Percentiles rank a stretch among this genome's conserved stretches.
These are phyloP conservation scores for Scalesia atractyloides DNA, from an alignment of 129 eudicot genomes.

Conservation along the genomic window DNA sequence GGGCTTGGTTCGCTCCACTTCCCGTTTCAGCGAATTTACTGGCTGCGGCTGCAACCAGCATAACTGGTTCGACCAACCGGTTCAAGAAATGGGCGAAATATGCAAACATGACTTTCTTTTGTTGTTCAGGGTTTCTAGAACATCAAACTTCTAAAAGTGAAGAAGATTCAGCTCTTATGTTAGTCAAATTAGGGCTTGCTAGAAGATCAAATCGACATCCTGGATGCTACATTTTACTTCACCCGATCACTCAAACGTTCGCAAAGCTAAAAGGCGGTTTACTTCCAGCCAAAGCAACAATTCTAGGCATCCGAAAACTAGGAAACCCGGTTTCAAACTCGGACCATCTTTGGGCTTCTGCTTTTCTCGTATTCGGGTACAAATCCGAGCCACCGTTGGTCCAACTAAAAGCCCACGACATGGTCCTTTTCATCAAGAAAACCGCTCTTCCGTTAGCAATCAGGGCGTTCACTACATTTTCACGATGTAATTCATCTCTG, in stretches of 20 bases:
- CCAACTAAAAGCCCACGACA: conserved; percentile 74
- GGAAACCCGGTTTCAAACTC: conserved; percentile 52
- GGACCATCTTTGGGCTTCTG: conserved; percentile 92
- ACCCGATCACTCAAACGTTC: conserved; percentile 66
- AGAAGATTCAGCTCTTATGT: conserved; percentile 81
- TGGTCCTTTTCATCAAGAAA: conserved; percentile 74
- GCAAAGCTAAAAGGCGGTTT: conserved; percentile 54
- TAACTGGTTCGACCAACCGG: conserved; percentile 41
- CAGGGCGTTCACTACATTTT: conserved; percentile 67
- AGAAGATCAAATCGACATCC: conserved; percentile 53
- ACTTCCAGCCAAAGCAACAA: conserved; percentile 64
- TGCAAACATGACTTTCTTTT: conserved; percentile 44
- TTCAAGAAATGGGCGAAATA: conserved; percentile 67
- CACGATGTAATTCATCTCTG: conserved; percentile 80
- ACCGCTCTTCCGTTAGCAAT: conserved; percentile 77
- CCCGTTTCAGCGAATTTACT: conserved; percentile 69
- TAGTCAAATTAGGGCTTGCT: conserved; percentile 76
- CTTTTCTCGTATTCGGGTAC: conserved; percentile 83
- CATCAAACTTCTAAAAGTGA: conserved; percentile 64
- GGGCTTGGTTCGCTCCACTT: conserved; percentile 86
- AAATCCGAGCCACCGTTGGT: conserved; percentile 89
- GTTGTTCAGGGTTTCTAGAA: conserved; percentile 56
- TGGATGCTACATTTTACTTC: conserved; percentile 68
- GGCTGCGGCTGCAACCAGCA: conserved; percentile 65
- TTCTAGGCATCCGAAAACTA: conserved; percentile 57